Evolutionary conservation across 768 basidiomycete species (phyloP).

Genomic region (Russula foetens): DNA sequence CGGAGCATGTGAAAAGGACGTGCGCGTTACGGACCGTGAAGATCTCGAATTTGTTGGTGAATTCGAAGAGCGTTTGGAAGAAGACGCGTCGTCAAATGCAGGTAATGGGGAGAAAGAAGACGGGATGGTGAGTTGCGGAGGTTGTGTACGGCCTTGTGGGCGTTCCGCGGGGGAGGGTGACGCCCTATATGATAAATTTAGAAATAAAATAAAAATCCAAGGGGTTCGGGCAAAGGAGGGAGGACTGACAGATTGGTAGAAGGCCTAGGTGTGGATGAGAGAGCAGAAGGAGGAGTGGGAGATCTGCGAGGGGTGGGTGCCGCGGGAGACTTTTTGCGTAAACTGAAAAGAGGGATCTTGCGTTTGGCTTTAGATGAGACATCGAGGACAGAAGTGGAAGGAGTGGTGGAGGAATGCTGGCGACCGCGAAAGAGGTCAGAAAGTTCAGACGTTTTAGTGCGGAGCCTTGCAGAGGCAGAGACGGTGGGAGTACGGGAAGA

Average conservation of each 20-base stretch:
- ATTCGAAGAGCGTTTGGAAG: constrained; percentile 9
- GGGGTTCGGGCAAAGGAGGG: background rate
- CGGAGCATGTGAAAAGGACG: background rate
- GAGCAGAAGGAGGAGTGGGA: background rate
- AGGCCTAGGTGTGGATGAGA: constrained; percentile 6
- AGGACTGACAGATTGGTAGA: constrained; percentile 2
- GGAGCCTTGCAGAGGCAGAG: constrained; percentile 11
- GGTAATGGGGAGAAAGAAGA: constrained; percentile 3
- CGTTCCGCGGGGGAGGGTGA: background rate
- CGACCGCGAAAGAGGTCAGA: constrained; percentile 18
- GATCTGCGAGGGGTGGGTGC: background rate
- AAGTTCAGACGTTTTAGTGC: constrained; percentile 18
- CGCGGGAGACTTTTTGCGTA: constrained; percentile 15
- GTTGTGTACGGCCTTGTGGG: background rate
- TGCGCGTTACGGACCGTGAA: constrained; percentile 6
- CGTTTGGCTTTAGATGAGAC: constrained; percentile 11
- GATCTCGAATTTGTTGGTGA: constrained; percentile 11
- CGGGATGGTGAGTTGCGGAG: constrained; percentile 5
- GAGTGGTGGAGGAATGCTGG: background rate
- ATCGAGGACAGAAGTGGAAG: constrained; percentile 1
- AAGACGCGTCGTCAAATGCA: constrained; percentile 7
- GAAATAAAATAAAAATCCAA: background rate
- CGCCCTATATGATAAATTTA: background rate
- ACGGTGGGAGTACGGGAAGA: constrained; percentile 9
- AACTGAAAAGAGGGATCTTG: constrained; percentile 18